A percentile compares a stretch with the other conserved stretches of the same genome.
Conservation (phyloP, 75 land plant genomes). For the Adiantum capillusveneris region DNA sequence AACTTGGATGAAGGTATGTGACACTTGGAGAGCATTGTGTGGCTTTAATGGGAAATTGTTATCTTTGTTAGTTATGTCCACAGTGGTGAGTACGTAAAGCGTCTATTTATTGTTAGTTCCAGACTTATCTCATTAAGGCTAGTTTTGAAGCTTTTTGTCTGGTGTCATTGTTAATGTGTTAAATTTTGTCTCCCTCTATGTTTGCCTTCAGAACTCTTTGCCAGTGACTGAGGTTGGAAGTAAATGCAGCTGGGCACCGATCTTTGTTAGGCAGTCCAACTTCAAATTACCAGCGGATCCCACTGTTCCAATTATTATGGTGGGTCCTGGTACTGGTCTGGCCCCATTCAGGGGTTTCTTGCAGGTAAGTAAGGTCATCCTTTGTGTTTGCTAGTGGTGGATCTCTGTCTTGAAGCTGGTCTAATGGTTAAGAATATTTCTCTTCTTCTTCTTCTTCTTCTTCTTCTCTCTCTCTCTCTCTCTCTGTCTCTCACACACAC, state of each 20-base stretch:
- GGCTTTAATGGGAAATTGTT: too few relatives aligned
- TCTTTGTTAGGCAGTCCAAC: constrained; percentile 79
- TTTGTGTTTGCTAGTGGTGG: too few relatives aligned
- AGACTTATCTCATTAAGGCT: too few relatives aligned
- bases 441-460: neutral
- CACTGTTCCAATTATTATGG: constrained; percentile 65
- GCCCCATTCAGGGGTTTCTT: constrained; percentile 91
- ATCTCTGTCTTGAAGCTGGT: too few relatives aligned
- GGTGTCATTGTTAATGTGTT: too few relatives aligned
- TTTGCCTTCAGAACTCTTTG: constrained; percentile 44
- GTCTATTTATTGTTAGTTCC: too few relatives aligned
- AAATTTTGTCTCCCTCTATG: neutral
- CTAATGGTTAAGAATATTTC: too few relatives aligned
- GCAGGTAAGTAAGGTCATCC: constrained; percentile 43
- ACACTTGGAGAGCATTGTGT: too few relatives aligned
- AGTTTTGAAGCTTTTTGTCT: too few relatives aligned
- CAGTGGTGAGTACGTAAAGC: too few relatives aligned
- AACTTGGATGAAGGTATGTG: constrained; percentile 96
- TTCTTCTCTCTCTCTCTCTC: constrained; percentile 4
- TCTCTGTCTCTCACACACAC: too few relatives aligned
- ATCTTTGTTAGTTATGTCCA: too few relatives aligned
- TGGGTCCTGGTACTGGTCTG: constrained; percentile 89
- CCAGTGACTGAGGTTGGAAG: constrained; percentile 43
- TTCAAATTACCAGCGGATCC: constrained; percentile 77
- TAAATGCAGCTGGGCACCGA: constrained; percentile 66